Evolutionary conservation across 768 basidiomycete species (phyloP).

Genomic region (Pleurotus cornucopiae): DNA sequence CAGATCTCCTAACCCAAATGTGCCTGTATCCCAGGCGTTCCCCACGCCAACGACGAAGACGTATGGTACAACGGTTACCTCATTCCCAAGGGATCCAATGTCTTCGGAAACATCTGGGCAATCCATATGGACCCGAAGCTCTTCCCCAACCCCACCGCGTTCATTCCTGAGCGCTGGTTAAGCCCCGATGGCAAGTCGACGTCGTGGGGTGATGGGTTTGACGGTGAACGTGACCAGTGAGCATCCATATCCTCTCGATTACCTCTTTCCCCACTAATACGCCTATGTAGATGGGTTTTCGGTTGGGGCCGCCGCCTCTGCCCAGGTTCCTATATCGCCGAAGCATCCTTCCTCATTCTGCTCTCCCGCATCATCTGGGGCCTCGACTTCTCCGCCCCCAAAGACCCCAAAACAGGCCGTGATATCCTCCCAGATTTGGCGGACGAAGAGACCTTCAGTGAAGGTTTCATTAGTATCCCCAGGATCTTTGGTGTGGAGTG

Average conservation of each 20-base stretch:
- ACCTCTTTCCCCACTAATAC: no score
- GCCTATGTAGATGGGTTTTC: background rate
- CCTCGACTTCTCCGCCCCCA: background rate
- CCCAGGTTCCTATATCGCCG: background rate
- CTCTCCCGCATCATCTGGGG: background rate
- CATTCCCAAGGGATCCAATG: conserved; percentile 15
- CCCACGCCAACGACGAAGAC: conserved; percentile 8
- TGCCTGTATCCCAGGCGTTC: conserved; percentile 6
- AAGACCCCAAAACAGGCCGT: background rate
- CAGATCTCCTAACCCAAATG: background rate
- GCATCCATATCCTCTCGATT: no score
- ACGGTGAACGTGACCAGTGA: background rate
- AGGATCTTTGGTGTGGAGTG: background rate
- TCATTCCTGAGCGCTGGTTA: background rate
- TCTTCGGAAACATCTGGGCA: conserved; percentile 14
- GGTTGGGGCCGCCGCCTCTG: background rate
- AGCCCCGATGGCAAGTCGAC: background rate
- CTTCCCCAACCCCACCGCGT: background rate
- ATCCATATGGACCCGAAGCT: background rate
- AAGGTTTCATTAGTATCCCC: background rate
- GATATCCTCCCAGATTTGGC: background rate
- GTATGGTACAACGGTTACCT: conserved; percentile 16
- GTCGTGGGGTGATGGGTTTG: background rate
- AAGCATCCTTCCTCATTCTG: background rate
- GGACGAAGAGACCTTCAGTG: background rate